A percentile compares a stretch with the other conserved stretches of the same genome.
These are phyloP conservation scores for Vanderwaltozyma tropicalis DNA, from an alignment of 805 yeast species.

Conservation along the genomic window DNA sequence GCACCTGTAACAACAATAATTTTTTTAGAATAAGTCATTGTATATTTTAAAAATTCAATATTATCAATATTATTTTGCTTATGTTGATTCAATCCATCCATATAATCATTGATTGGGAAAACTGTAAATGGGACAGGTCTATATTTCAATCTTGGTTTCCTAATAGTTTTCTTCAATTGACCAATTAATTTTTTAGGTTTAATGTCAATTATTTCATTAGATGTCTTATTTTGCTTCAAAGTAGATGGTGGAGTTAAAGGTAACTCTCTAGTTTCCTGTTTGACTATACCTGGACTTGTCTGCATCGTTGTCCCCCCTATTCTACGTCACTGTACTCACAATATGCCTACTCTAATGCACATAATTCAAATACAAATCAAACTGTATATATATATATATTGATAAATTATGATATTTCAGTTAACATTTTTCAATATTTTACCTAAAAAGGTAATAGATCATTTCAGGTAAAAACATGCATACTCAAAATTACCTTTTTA, in stretches of 20 bases:
- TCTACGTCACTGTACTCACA: too few relatives aligned
- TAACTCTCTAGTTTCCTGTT: not conserved
- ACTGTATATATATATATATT: too few relatives aligned
- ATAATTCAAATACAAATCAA: too few relatives aligned
- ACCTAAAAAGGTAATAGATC: too few relatives aligned
- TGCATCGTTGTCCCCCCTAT: too few relatives aligned
- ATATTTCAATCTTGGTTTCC: slow-evolving; percentile 36
- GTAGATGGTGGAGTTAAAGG: slow-evolving; percentile 16
- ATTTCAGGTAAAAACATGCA: too few relatives aligned
- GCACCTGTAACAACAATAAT: slow-evolving; percentile 75
- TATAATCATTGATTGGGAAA: slow-evolving; percentile 27
- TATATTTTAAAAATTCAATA: slow-evolving; percentile 41
- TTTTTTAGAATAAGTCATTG: slow-evolving; percentile 44
- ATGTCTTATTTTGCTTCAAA: slow-evolving; percentile 7
- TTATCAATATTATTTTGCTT: slow-evolving; percentile 9
- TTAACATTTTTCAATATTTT: too few relatives aligned
- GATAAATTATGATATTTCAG: too few relatives aligned
- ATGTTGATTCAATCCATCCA: slow-evolving; percentile 3
- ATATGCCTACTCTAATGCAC: too few relatives aligned
- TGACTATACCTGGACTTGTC: too few relatives aligned
- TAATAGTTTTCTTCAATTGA: slow-evolving; percentile 7
- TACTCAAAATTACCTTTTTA: too few relatives aligned
- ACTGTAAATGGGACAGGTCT: slow-evolving; percentile 40
- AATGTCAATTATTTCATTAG: not conserved
- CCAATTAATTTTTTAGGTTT: slow-evolving; percentile 16